Base-by-base conservation (phyloP, 1,139 yeast genomes). In the Hemisphaericaspora xylofermentans region DNA sequence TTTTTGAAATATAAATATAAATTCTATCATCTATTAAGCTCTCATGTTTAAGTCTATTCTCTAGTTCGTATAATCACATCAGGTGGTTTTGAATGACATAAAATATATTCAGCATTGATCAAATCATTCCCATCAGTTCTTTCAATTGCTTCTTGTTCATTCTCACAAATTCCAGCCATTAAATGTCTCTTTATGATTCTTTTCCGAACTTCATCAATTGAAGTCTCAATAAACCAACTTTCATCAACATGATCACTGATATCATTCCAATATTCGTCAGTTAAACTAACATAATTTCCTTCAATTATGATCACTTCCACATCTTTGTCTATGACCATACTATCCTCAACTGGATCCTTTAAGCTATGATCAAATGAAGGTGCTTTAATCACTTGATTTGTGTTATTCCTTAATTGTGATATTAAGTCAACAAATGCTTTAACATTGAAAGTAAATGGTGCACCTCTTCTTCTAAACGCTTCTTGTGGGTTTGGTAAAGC, bases 361-460 rank as follows among this genome's bases (percentile, higher is more conserved):
- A 71, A 49, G 6, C 68, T 60, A 58, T 91, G 97, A 57, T 84
- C 88, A 57, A 88, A 91, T 22, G 87, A 83, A 0, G 97, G 96
- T 2, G 81, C 78, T 48, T 45, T 22, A 54, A 58, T 26, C 49
- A 48, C 38, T 49, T 48, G 34, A 60, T 66, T 40, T 71, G 52
- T 14, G 21, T 6, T 49, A 45, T 31, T 51, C 49, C 14, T 50
- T 56, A 68, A 47, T 17, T 45, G 42, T 17, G 49, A 43, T 1
- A 71, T 58, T 30, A 60, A 49, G 2, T 45, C 46, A 14, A 68
- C 52, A 45, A 70, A 68, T 14, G 56, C 58, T 6, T 58, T 53
- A 4, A 87, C 75, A 57, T 91, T 89, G 63, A 89, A 89, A 0
- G 97, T 88, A 53, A 75, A 79, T 1, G 96, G 94, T 0, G 96